Conservation (phyloP, 805 yeast species). For the Cyberlindnera euphorbiae region DNA sequence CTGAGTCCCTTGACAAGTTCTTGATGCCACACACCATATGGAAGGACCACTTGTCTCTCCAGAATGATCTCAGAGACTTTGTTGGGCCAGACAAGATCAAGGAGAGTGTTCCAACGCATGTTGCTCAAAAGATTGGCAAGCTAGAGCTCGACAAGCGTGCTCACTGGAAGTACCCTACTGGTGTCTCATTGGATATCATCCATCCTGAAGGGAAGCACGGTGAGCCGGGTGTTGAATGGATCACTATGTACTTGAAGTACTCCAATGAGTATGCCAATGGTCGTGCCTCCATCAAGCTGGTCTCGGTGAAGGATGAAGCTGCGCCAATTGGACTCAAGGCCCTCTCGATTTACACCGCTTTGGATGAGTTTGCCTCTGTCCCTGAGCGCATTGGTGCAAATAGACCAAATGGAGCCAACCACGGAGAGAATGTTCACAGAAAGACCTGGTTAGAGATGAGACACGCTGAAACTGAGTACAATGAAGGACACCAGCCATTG, state of each 20-base stretch:
- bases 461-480: slow-evolving; percentile 26
- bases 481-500: slow-evolving; percentile 34
- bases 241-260: slow-evolving; percentile 30
- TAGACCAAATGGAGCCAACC: slow-evolving; percentile 35
- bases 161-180: slow-evolving; percentile 28
- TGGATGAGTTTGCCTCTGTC: slow-evolving; percentile 30
- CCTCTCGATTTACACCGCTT: slow-evolving; percentile 29
- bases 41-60: slow-evolving; percentile 35
- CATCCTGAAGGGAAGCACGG: slow-evolving; percentile 25
- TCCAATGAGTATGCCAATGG: slow-evolving; percentile 31
- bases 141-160: slow-evolving; percentile 29
- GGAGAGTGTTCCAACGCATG: slow-evolving; percentile 10
- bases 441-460: slow-evolving; percentile 36
- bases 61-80: slow-evolving; percentile 31
- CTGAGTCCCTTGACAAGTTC: slow-evolving; percentile 22
- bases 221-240: slow-evolving; percentile 33
- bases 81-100: slow-evolving; percentile 29
- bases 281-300: slow-evolving; percentile 29
- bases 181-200: slow-evolving; percentile 25
- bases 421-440: slow-evolving; percentile 35
- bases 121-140: slow-evolving; percentile 23
- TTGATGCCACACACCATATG: slow-evolving; percentile 29
- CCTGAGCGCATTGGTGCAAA: slow-evolving; percentile 31
- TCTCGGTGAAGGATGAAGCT: slow-evolving; percentile 27
- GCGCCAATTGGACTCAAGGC: slow-evolving; percentile 31